Conservation (phyloP, 2,329 filamentous ascomycete species). For the Epichloe aotearoae region DNA sequence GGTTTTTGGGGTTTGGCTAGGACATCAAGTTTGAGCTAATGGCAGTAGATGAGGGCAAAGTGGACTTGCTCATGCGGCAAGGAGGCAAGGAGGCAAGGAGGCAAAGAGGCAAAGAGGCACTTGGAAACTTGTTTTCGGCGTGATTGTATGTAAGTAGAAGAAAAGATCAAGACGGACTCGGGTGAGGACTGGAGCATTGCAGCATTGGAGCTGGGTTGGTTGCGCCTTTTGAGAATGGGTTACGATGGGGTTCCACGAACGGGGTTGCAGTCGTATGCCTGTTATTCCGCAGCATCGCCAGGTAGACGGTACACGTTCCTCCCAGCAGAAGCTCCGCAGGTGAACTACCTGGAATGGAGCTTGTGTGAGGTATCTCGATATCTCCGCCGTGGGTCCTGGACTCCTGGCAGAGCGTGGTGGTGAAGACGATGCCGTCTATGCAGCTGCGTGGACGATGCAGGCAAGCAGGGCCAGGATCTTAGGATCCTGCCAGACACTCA, state of each 20-base stretch:
- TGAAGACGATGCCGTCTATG: too few species aligned
- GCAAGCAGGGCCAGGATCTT: too few species aligned
- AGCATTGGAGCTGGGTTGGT: too few species aligned
- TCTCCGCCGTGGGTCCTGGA: background rate
- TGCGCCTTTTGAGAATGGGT: background rate
- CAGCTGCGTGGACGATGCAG: too few species aligned
- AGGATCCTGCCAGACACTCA: too few species aligned
- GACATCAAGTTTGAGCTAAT: background rate
- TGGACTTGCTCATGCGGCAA: background rate
- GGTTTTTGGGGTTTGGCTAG: background rate
- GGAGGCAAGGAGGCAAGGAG: too few species aligned
- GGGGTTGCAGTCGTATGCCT: background rate
- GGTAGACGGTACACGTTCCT: background rate
- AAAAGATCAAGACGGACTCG: background rate
- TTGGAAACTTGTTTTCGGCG: background rate
- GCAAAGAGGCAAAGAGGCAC: background rate
- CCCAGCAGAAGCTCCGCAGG: background rate
- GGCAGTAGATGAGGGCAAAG: background rate
- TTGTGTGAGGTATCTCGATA: background rate
- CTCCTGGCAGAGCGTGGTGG: too few species aligned
- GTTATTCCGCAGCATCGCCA: background rate
- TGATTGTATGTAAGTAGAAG: background rate
- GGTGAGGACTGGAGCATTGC: background rate
- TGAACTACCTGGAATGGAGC: background rate
- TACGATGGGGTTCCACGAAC: slow-evolving; percentile 5